Evolutionary conservation across 2,329 filamentous ascomycete genomes (phyloP).

Genomic region (Xylariomycetidae sp.): DNA sequence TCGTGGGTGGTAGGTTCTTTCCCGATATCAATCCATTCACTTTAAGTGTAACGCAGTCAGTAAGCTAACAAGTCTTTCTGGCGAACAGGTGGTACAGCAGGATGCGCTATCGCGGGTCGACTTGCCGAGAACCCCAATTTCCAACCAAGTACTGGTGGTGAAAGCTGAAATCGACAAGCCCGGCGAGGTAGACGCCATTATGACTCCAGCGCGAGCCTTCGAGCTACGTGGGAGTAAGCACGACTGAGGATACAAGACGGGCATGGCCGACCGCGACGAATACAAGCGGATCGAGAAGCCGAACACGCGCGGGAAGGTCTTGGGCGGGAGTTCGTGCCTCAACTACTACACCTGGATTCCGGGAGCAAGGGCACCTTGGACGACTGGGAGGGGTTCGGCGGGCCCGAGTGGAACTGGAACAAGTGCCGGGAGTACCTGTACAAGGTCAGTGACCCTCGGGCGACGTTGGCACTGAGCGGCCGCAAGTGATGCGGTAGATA

Average conservation of each 20-base stretch:
- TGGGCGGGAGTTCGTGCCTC: constrained; percentile 51
- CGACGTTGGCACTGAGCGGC: too few species aligned
- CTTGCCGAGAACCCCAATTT: constrained; percentile 45
- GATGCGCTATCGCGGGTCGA: constrained; percentile 42
- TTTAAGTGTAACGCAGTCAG: too few species aligned
- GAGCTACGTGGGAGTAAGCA: constrained; percentile 48
- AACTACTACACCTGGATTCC: constrained; percentile 63
- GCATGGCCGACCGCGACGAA: constrained; percentile 51
- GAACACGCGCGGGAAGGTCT: constrained; percentile 53
- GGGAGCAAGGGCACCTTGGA: constrained; percentile 54
- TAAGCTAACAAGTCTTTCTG: too few species aligned
- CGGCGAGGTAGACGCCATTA: constrained; percentile 43
- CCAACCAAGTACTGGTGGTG: constrained; percentile 37
- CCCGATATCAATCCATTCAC: too few species aligned
- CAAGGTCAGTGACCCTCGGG: constrained; percentile 30
- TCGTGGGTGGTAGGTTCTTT: too few species aligned
- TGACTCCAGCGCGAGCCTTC: constrained; percentile 46
- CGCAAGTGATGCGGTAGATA: too few species aligned
- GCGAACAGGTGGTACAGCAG: constrained; percentile 39
- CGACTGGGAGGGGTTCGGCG: constrained; percentile 66
- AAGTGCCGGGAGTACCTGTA: constrained; percentile 43
- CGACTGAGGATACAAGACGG: constrained; percentile 58
- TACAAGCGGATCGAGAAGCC: constrained; percentile 58
- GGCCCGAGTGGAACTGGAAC: constrained; percentile 59
- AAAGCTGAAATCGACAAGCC: constrained; percentile 45